Evolutionary conservation across 139 green algal species (phyloP).

Genomic region (Volvox africanus): DNA sequence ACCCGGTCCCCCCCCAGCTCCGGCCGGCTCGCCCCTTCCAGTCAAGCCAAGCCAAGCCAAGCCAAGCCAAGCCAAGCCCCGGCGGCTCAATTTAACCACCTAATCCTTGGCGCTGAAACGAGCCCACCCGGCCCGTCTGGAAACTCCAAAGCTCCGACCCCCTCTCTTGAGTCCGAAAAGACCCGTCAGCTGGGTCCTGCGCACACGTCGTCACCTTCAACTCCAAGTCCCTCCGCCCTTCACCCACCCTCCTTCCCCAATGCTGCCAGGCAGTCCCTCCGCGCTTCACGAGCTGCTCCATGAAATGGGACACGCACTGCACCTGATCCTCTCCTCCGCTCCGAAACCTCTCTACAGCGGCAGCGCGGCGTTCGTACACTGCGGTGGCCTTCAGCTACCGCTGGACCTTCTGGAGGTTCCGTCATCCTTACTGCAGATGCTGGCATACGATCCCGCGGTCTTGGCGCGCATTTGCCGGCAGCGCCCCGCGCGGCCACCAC

Average conservation of each 20-base stretch:
- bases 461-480: neutral
- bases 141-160: neutral
- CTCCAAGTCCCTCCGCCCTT: neutral
- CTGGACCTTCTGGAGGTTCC: constrained; percentile 47
- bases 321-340: constrained; percentile 36
- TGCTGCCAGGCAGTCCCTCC: neutral
- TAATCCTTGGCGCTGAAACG: neutral
- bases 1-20: too few relatives aligned
- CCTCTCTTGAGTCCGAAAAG: neutral
- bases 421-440: constrained; percentile 11
- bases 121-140: too few relatives aligned
- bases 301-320: constrained; percentile 51
- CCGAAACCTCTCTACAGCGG: neutral
- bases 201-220: too few relatives aligned
- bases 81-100: neutral
- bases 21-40: too few relatives aligned
- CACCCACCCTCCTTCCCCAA: neutral
- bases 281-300: constrained; percentile 52
- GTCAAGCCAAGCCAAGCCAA: neutral
- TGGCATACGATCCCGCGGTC: constrained; percentile 11
- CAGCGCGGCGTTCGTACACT: constrained; percentile 11
- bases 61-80: neutral
- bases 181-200: neutral
- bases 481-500: neutral
- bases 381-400: constrained; percentile 34